A percentile compares a stretch with the other conserved stretches of the same genome.
Conservation (phyloP, 306 rosid species). For the Dryas alaskensis region DNA sequence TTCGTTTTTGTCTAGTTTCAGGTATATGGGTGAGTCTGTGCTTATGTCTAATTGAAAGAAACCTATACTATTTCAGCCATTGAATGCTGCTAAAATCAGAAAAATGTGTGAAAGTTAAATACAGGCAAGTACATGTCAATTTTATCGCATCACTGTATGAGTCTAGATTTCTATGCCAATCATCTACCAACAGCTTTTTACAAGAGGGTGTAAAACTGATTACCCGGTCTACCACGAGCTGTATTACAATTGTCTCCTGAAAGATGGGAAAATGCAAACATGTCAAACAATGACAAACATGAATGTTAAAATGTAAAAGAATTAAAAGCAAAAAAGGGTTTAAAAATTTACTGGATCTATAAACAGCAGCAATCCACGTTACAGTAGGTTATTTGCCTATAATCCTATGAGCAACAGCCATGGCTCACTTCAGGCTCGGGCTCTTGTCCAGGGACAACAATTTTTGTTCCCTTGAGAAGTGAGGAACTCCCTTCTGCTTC, state of each 20-base stretch:
- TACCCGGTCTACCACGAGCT: constrained; percentile 1
- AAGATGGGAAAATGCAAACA: background rate
- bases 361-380: constrained; percentile 19
- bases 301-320: background rate
- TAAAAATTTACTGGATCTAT: constrained; percentile 29
- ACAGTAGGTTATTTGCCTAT: constrained; percentile 13
- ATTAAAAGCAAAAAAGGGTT: constrained; percentile 7
- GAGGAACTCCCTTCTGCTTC: constrained; percentile 55
- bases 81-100: constrained; percentile 1
- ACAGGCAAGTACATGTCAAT: constrained; percentile 14
- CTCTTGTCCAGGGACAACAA: constrained; percentile 57
- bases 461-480: constrained; percentile 59
- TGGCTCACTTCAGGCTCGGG: constrained; percentile 42
- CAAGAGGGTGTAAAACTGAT: constrained; percentile 5
- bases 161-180: constrained; percentile 1
- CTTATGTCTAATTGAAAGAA: background rate
- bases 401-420: constrained; percentile 60
- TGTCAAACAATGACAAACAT: constrained; percentile 15
- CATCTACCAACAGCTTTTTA: constrained; percentile 13
- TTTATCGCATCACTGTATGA: background rate
- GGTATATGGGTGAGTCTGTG: background rate
- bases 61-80: constrained; percentile 4
- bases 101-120: background rate
- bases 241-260: constrained; percentile 9
- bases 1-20: background rate